Conservation (phyloP, 2,329 filamentous ascomycete genomes). For the Colletotrichum godetiae region DNA sequence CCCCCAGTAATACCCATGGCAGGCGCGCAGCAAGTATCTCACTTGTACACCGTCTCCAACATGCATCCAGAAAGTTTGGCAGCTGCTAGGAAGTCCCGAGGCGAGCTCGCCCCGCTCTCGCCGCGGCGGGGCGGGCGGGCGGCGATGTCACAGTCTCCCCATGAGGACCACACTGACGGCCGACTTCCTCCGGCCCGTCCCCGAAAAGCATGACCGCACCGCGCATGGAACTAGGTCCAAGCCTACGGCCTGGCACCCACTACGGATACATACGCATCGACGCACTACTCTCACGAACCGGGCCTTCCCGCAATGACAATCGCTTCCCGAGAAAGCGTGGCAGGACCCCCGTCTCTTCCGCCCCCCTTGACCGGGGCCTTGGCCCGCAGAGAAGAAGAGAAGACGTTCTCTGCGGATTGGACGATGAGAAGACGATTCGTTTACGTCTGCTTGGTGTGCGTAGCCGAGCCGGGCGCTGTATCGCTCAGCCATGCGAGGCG, state of each 20-base stretch:
- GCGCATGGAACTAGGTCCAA: conserved; percentile 17
- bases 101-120: conserved; percentile 4
- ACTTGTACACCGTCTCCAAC: conserved; percentile 3
- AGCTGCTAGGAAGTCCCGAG: neutral
- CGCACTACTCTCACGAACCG: conserved; percentile 13
- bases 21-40: conserved; percentile 3
- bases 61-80: conserved; percentile 9
- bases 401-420: conserved; percentile 13
- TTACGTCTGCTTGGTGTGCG: neutral
- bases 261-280: neutral
- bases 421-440: neutral
- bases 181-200: conserved; percentile 28
- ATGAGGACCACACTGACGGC: conserved; percentile 10
- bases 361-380: neutral
- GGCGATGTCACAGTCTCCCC: conserved; percentile 23
- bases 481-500: conserved; percentile 16
- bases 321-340: conserved; percentile 11
- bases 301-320: conserved; percentile 27
- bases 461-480: conserved; percentile 26
- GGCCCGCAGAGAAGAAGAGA: conserved; percentile 3
- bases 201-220: conserved; percentile 29
- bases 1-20: conserved; percentile 4
- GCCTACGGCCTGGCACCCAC: conserved; percentile 2
- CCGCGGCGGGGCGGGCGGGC: conserved; percentile 1
- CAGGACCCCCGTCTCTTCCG: neutral